Conservation (phyloP, 2,329 filamentous ascomycete genomes). For the Aspergillus tamarii region DNA sequence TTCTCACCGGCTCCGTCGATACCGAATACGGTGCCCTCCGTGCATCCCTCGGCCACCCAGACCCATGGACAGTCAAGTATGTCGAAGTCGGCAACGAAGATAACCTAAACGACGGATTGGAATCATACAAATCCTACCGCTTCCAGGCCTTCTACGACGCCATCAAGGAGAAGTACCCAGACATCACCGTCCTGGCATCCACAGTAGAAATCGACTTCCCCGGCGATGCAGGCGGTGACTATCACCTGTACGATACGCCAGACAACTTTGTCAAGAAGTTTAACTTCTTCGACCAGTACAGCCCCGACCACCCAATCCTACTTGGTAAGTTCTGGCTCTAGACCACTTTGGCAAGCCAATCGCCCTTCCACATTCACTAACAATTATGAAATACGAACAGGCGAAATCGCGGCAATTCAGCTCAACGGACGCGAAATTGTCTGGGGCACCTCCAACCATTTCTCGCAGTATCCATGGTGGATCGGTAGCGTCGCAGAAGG, state of each 20-base stretch:
- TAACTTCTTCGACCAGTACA: constrained; percentile 56
- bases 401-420: constrained; percentile 34
- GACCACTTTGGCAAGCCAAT: background rate
- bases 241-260: constrained; percentile 57
- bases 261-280: constrained; percentile 56
- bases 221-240: constrained; percentile 36
- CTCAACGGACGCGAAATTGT: constrained; percentile 51
- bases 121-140: constrained; percentile 56
- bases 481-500: constrained; percentile 66
- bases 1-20: constrained; percentile 28
- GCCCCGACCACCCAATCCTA: constrained; percentile 27
- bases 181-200: constrained; percentile 53
- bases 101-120: constrained; percentile 58
- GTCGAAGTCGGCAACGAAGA: constrained; percentile 73
- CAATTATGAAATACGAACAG: constrained; percentile 11
- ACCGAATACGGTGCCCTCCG: constrained; percentile 51
- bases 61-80: constrained; percentile 63
- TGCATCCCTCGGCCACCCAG: constrained; percentile 62
- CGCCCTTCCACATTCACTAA: background rate
- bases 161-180: constrained; percentile 59
- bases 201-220: constrained; percentile 31
- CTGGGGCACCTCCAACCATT: constrained; percentile 48
- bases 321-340: constrained; percentile 22
- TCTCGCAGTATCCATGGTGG: constrained; percentile 58
- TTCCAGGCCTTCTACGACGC: constrained; percentile 64